A percentile compares a stretch with the other conserved stretches of the same genome.
Evolutionary conservation across 148 eudicot species (phyloP).

Genomic region (Chenopodium suecicum): DNA sequence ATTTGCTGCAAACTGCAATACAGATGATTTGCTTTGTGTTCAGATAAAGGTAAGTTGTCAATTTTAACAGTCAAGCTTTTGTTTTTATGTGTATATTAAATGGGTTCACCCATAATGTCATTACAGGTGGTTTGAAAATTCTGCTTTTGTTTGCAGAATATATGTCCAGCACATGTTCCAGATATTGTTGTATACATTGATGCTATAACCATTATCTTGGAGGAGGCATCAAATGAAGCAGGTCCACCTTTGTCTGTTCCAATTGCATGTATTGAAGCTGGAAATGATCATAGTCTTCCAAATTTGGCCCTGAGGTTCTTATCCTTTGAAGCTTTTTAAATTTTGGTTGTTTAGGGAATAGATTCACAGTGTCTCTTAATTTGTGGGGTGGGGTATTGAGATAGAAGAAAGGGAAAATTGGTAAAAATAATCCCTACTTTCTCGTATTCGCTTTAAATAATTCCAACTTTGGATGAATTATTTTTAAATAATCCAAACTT

Average conservation of each 20-base stretch:
- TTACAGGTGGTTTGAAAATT: neutral
- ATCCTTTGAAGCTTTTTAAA: constrained; percentile 11
- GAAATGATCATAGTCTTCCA: constrained; percentile 72
- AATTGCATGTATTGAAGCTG: constrained; percentile 88
- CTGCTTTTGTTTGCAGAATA: constrained; percentile 61
- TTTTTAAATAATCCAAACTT: too few relatives aligned
- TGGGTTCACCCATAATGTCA: neutral
- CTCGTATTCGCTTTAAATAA: too few relatives aligned
- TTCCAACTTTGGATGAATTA: too few relatives aligned
- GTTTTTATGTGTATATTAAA: neutral
- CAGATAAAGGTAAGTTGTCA: constrained; percentile 68
- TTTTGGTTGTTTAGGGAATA: constrained; percentile 18
- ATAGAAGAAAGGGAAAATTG: too few relatives aligned
- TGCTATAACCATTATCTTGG: constrained; percentile 78
- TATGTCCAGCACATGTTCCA: constrained; percentile 71
- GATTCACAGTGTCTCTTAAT: neutral
- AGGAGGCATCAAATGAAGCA: constrained; percentile 70
- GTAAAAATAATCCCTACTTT: too few relatives aligned
- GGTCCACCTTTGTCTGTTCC: constrained; percentile 72
- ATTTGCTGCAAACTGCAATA: constrained; percentile 80
- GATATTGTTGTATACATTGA: constrained; percentile 82
- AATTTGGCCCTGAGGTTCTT: constrained; percentile 79
- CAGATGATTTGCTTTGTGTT: constrained; percentile 95
- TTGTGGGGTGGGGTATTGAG: too few relatives aligned
- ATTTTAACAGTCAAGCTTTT: constrained; percentile 11